Percentiles rank a stretch among this genome's conserved stretches.
These are phyloP conservation scores for Hypericum perforatum DNA, from an alignment of 345 rosid genomes.

Conservation along the genomic window DNA sequence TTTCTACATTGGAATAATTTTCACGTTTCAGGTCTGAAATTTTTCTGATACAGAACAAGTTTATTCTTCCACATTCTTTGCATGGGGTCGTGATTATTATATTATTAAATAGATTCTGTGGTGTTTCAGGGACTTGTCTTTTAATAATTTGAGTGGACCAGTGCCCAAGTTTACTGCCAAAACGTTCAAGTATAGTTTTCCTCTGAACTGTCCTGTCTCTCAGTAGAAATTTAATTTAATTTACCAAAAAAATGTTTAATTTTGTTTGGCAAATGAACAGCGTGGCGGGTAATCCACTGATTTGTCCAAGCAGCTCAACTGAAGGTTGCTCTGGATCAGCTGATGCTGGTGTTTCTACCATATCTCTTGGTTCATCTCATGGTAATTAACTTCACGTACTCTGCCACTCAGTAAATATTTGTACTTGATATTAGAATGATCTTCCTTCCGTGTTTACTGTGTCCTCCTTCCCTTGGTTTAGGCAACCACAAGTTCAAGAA, in stretches of 20 bases:
- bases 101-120: background rate
- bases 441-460: no score
- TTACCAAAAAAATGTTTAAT: background rate
- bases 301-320: constrained; percentile 47
- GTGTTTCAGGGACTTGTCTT: constrained; percentile 77
- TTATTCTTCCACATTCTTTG: constrained; percentile 9
- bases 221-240: background rate
- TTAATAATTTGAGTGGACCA: constrained; percentile 83
- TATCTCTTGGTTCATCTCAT: constrained; percentile 41
- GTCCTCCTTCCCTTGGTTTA: background rate
- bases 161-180: constrained; percentile 68
- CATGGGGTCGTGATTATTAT: constrained; percentile 7
- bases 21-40: constrained; percentile 13
- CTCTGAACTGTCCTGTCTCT: background rate
- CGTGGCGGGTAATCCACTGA: constrained; percentile 69
- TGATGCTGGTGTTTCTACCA: constrained; percentile 37
- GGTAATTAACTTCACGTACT: constrained; percentile 25
- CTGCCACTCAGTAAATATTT: no score
- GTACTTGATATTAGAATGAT: no score
- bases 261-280: constrained; percentile 26
- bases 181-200: constrained; percentile 56
- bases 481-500: constrained; percentile 50
- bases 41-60: constrained; percentile 2
- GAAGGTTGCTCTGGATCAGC: constrained; percentile 59
- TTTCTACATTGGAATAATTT: constrained; percentile 5